Base-by-base conservation (phyloP, 179 eudicot species). In the Patellifolia procumbens region DNA sequence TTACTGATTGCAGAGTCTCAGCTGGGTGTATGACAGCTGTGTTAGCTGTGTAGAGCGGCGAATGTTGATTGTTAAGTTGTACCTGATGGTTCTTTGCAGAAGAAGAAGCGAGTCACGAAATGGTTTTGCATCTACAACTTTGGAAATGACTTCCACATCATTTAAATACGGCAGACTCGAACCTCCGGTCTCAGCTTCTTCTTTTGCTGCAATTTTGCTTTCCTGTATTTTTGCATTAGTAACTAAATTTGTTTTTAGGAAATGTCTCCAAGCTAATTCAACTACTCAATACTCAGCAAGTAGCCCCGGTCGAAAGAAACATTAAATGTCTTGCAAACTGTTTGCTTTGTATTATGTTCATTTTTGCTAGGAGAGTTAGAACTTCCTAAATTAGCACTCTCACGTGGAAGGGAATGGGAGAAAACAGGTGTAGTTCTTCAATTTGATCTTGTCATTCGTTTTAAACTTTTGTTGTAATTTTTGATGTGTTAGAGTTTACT, bases 41-140 rank as follows among this genome's bases (percentile, higher is more conserved):
- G 16, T 20, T 34, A 34, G 26, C 2, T 68, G 10, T 43, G 51
- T 67, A 22, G 3, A 20, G 29, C 24, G n/a, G 34, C 20, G 12
- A 56, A 19, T 19, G 16, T 29, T 68, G 37, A 60, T 10, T 63
- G 34, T 22, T 32, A 20, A 24, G 45, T 48, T 49, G 11, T 34
- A 46, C 52, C 35, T 62, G 61, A 9, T 52, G 53, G 15, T 11
- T 60, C 78, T 68, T 83, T 72, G 61, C 86, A 88, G 65, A 83
- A 89, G 78, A 48, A 76, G 73, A 74, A 75, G 68, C 48, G 80
- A 79, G 68, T 85, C 91, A 19, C 83, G 88, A 49, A 79, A 80
- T 71, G 79, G 90, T 74, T 91, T 91, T 68, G 88, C 91, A 49
- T 88, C 92, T n/a, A 51, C 87, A 59, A 83, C 89, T 56, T 55